Percentiles rank a stretch among this genome's conserved stretches.
phyloP scores from a whole-genome alignment of 495 filamentous ascomycete genomes.

The Pyronema omphalodes region DNA sequence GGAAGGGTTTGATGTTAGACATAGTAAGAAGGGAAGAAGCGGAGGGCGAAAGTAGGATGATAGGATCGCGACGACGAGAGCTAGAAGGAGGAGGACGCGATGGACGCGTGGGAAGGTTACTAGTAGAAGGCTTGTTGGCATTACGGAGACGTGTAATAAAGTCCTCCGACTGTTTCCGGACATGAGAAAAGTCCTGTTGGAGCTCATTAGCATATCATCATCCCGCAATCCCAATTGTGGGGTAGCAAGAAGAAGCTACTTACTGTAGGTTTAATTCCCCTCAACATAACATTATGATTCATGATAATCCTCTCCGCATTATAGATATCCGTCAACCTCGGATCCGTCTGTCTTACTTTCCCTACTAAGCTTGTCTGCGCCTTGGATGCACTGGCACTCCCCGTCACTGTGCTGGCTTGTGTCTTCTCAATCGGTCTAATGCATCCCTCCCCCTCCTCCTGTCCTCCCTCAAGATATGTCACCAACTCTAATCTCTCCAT shows the following conservation, averaged over 20 bases:
- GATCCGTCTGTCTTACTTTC: constrained; percentile 42
- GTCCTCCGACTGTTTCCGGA: constrained; percentile 64
- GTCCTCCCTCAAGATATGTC: constrained; percentile 75
- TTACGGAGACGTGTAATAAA: constrained; percentile 51
- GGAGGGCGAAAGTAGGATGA: constrained; percentile 96
- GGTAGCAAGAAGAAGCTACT: constrained; percentile 20
- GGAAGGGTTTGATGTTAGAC: constrained; percentile 92
- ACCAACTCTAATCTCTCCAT: constrained; percentile 78
- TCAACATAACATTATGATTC: constrained; percentile 72
- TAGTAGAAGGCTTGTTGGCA: constrained; percentile 25
- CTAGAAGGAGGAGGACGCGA: constrained; percentile 26
- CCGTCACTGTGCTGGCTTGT: constrained; percentile 26
- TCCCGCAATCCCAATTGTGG: too few species aligned
- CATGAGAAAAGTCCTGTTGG: constrained; percentile 75
- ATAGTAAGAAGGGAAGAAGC: constrained; percentile 93
- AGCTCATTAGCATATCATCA: constrained; percentile 12
- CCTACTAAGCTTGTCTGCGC: constrained; percentile 19
- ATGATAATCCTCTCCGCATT: constrained; percentile 77
- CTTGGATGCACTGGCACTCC: constrained; percentile 34
- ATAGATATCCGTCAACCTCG: constrained; percentile 70
- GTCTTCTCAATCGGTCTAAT: constrained; percentile 49
- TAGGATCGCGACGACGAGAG: constrained; percentile 51
- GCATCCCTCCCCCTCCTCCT: constrained; percentile 64
- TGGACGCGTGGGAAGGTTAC: constrained; percentile 24
- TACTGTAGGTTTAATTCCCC: constrained; percentile 81